Evolutionary conservation across 306 rosid genomes (phyloP), one percentile per base, ranked within the genome.

Genomic region (Hippophae tibetana): DNA sequence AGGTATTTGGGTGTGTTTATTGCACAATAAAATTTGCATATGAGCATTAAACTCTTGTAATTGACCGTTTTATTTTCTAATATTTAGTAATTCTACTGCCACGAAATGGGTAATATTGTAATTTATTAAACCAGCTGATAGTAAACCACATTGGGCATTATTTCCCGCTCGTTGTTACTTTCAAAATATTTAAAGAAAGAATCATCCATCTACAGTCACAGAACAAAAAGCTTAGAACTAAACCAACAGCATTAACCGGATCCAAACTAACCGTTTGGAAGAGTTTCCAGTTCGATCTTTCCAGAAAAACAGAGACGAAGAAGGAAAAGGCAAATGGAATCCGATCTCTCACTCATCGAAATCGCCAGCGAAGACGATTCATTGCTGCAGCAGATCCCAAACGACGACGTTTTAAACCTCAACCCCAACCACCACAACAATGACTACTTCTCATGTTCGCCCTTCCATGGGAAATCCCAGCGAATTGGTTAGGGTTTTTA

Each of bases 281-380:
- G 47, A 46, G 55, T 58, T 60, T 47, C 63, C 52, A 52, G 3
- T 58, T 52, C 26, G 62, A 53, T 53, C 41, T 44, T 71, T 65
- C 62, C 43, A 47, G 62, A 71, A 10, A 7, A 6, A 13, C 9
- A 31, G 25, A 45, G 6, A 6, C 43, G 18, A 42, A 53, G 13
- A 59, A 44, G 41, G n/a, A 14, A 44, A 41, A 31, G 26, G 6
- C 66, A 48, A 47, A 78, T 89, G 89, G 89, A 82, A 51, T 69
- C 86, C 54, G 79, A 86, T 40, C 82, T 82, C 62, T 67, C 89
- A 10, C 89, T 89, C 74, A 51, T 89, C 38, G 94, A 90, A 58
- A 81, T 89, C 75, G 52, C 76, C 9, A 79, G 56, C 10, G 97
- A 86, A 66, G 97, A 89, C 74, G 93, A 89, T 76, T 80, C 86